A percentile compares a stretch with the other conserved stretches of the same genome.
phyloP scores from a whole-genome alignment of 805 yeast genomes.

The Candida vartiovaarae region DNA sequence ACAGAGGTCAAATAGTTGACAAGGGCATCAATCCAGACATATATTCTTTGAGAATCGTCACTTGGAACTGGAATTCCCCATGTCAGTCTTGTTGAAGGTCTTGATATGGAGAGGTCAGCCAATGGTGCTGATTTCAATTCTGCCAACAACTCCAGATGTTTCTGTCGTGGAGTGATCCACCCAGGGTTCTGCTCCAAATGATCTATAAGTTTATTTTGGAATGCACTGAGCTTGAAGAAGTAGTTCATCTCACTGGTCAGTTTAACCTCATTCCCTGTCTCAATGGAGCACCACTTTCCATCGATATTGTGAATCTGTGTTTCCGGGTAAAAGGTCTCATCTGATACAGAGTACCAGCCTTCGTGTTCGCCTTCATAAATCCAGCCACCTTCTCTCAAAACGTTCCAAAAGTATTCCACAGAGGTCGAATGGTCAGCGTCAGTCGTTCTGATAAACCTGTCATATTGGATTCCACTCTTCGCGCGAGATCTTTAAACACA shows the following conservation, averaged over 20 bases:
- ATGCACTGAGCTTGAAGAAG: conserved; percentile 67
- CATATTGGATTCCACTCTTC: conserved; percentile 49
- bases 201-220: conserved; percentile 47
- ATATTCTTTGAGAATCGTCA: conserved; percentile 70
- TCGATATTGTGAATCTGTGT: conserved; percentile 47
- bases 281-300: conserved; percentile 42
- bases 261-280: conserved; percentile 69
- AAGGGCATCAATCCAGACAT: conserved; percentile 97
- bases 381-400: conserved; percentile 49
- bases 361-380: conserved; percentile 78
- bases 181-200: conserved; percentile 40
- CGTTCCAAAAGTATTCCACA: conserved; percentile 65
- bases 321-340: conserved; percentile 90
- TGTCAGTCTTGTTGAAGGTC: conserved; percentile 67
- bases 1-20: conserved; percentile 74
- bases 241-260: conserved; percentile 80
- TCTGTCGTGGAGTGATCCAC: conserved; percentile 61
- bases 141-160: conserved; percentile 44
- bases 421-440: conserved; percentile 68
- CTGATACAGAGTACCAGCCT: conserved; percentile 95
- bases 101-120: conserved; percentile 74
- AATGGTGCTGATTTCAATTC: conserved; percentile 48
- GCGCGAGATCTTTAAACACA: conserved; percentile 60
- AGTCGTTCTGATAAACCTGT: conserved; percentile 86
- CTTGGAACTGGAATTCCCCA: conserved; percentile 93